Base-by-base conservation (phyloP, 1,284 basidiomycete species). In the Microbotryomycetes sp. region DNA sequence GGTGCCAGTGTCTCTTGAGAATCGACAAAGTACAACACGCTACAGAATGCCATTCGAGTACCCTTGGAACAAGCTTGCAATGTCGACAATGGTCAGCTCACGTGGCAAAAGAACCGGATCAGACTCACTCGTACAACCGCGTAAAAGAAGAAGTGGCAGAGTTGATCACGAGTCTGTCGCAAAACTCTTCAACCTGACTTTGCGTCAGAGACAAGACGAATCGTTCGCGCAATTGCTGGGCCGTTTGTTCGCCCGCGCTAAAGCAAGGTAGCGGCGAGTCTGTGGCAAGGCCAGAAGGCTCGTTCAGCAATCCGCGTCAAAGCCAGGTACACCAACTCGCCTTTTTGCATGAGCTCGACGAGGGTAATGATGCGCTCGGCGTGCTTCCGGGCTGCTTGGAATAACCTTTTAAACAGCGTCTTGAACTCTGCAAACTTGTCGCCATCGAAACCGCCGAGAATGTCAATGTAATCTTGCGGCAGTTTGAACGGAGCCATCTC, bases 401-500 rank as follows among this genome's bases (percentile, higher is more conserved):
- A 99, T 23, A 92, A 92, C 73, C 92, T 87, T 65, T 85, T 86
- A 79, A 98, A 97, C 56, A 97, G 78, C 65, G 81, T 79, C 71
- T 83, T 87, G 79, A 97, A 99, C 74, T 96, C 89, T 45, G 81
- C 75, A 74, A 88, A 97, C 15, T 88, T 82, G 15, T 84, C 78
- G 51, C 85, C 82, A 62, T 89, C 83, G 46, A 89, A 78, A 1
- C 96, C 96, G 24, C 94, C 96, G 49, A 99, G 81, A 46, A 99
- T 89, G 71, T 98, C 94, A 54, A 99, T 83, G 76, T 99, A 98
- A 76, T 99, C 94, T 73, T 80, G 73, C n/a, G 92, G 87, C 28
- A 98, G 79, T 76, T 99, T 99, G 82, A 99, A 99, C 1, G 96
- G 96, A 4, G 96, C 93, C 15, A 93, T 94, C 77, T 99, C 96